Percentiles rank a stretch among this genome's conserved stretches.
phyloP scores from a whole-genome alignment of 2,329 filamentous ascomycete genomes.

The Albifimbria verrucaria region DNA sequence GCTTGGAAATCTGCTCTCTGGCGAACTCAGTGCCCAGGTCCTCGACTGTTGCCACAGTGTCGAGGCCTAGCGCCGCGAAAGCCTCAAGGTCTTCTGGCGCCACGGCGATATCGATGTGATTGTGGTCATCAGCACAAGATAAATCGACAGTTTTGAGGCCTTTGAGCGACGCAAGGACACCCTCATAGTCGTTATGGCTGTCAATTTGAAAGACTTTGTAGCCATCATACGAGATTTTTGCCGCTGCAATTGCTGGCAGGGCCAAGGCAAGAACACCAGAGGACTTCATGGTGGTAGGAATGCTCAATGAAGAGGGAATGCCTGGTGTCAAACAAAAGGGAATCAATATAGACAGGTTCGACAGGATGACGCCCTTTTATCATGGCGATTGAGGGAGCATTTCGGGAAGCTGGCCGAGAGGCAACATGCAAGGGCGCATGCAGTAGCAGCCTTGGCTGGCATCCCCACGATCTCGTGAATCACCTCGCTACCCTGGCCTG shows the following conservation, averaged over 20 bases:
- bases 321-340: too few relatives aligned
- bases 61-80: slow-evolving; percentile 18
- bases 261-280: not conserved
- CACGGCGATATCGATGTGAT: slow-evolving; percentile 21
- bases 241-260: not conserved
- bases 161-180: slow-evolving; percentile 16
- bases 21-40: slow-evolving; percentile 20
- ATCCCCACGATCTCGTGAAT: too few relatives aligned
- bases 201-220: slow-evolving; percentile 19
- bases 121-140: slow-evolving; percentile 12
- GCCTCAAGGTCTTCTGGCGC: slow-evolving; percentile 14
- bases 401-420: too few relatives aligned
- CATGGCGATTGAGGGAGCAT: too few relatives aligned
- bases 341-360: too few relatives aligned
- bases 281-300: slow-evolving; percentile 1
- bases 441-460: too few relatives aligned
- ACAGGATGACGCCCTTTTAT: too few relatives aligned
- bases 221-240: slow-evolving; percentile 16
- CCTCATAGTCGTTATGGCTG: slow-evolving; percentile 11
- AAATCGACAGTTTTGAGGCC: slow-evolving; percentile 16
- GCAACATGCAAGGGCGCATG: too few relatives aligned
- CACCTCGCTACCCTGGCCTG: too few relatives aligned
- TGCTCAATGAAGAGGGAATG: too few relatives aligned
- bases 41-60: slow-evolving; percentile 14
- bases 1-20: slow-evolving; percentile 13